Base-by-base conservation (phyloP, 2,329 filamentous ascomycete genomes). In the Xylariales sp. region DNA sequence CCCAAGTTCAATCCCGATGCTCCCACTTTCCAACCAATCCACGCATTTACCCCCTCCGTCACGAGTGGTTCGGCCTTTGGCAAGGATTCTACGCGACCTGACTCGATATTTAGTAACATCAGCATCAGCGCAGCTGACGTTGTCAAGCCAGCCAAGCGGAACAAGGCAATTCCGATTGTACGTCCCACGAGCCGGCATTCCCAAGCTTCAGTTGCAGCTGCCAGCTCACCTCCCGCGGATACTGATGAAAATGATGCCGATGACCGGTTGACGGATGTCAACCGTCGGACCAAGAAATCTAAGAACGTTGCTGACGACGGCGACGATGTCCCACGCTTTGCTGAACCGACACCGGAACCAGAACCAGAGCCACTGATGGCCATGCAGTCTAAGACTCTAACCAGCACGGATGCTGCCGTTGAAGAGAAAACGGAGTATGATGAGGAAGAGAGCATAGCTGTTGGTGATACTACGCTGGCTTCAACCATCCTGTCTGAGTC, bases 101-200 rank as follows among this genome's bases (percentile, higher is more conserved):
- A 65, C 44, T 73, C 76, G 37, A 86, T 89, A 49, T 88, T 89
- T 56, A 74, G 79, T 33, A 81, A 81, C 29, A 83, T 90, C 47
- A 76, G 79, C 45, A 64, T 85, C 21, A 76, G 70, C 38, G 60
- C 72, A 21, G 70, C 74, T 12, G 81, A 87, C 16, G 72, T 80
- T 34, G 64, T 78, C 19, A 85, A 85, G 52, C 75, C 82, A 6
- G 59, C 65, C 1, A 88, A 85, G 62, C 81, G 79, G 50, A 87
- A 83, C 5, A 96, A 93, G 63, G 88, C 88, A 8, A 76, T 95
- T 38, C 85, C 89, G 0, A 94, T 95, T 45, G 64, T 91, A 8
- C 73, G 72, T 27, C 85, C 86, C 1, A 70, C 79, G 40, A 80
- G 69, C 50, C 63, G 46, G 41, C 66, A 69, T 48, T 61, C 52